These are phyloP conservation scores for Drechslerella coelobrocha DNA, from an alignment of 2,329 filamentous ascomycete species.

Conservation along the genomic window DNA sequence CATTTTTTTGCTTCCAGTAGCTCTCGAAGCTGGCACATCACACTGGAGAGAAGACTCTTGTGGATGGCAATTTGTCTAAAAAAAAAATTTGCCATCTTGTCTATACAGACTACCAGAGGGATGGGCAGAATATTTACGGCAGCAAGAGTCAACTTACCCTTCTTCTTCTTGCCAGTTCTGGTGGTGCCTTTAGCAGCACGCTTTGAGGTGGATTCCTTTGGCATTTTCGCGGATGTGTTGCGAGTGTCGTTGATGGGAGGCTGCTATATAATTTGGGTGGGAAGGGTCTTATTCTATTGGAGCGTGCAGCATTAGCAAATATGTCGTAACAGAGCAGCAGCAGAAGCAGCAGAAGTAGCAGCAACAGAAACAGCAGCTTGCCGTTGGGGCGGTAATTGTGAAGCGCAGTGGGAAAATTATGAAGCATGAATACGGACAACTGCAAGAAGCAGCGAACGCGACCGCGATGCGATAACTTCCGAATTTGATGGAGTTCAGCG, in stretches of 20 bases:
- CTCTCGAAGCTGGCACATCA: too few relatives aligned
- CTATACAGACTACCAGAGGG: too few relatives aligned
- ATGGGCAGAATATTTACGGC: background rate
- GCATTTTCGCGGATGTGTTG: conserved; percentile 48
- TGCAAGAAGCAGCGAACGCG: conserved; percentile 9
- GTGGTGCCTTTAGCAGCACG: conserved; percentile 24
- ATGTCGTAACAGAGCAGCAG: too few relatives aligned
- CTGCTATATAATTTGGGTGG: too few relatives aligned
- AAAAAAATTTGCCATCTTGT: too few relatives aligned
- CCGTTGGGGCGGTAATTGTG: too few relatives aligned
- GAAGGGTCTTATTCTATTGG: conserved; percentile 45
- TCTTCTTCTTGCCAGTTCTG: conserved; percentile 50
- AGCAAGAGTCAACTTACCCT: conserved; percentile 31
- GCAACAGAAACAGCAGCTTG: too few relatives aligned
- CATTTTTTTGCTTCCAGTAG: conserved; percentile 8
- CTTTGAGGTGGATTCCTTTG: conserved; percentile 31
- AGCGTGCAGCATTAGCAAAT: background rate
- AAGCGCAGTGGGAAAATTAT: too few relatives aligned
- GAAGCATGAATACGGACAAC: conserved; percentile 19
- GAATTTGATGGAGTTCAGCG: conserved; percentile 20
- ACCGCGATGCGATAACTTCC: conserved; percentile 19
- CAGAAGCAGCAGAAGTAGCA: too few relatives aligned
- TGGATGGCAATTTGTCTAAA: too few relatives aligned
- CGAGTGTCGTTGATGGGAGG: conserved; percentile 23
- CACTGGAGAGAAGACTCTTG: too few relatives aligned